Base-by-base conservation (phyloP, 176 grass and related monocot species). In the Ampelocalamus luodianensis region DNA sequence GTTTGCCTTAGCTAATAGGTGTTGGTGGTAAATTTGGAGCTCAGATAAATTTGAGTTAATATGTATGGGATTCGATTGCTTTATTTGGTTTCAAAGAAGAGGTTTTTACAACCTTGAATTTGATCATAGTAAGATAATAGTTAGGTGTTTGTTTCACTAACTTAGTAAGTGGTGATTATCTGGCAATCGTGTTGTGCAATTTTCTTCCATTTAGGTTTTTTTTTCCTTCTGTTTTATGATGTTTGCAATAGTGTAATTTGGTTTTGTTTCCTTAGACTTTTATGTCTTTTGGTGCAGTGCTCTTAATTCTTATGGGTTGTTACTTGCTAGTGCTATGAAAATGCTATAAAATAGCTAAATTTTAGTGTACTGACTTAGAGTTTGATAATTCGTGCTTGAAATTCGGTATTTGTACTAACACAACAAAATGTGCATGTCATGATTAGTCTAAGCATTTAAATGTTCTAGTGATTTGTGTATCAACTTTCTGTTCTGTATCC, bases 1-100 rank as follows among this genome's bases (percentile, higher is more conserved):
- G 1, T 65, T 70, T 72, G 12, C 36, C 32, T 72, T 72, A 74
- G 34, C 39, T 69, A 39, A 26, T 29, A 75, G 40, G 50, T 85
- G 10, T 42, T 81, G 59, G 27, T 38, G 24, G 27, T 42, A 68
- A 49, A 20, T 74, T 54, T 9, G 56, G 3, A 39, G 38, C 36
- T 62, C 6, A 3, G 36, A 70, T 62, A 17, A 48, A 81, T 44
- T 44, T 8, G 34, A 48, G 56, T 62, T 29, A 58, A 44, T 46
- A 34, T 61, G 37, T 23, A 64, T 63, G 22, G 40, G 20, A 74
- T 49, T 51, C 62, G 3, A 22, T 73, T 16, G 69, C 40, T 72
- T 83, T 73, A 62, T 78, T 43, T 84, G 46, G 48, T 72, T 84
- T 10, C 4, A 67, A 42, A 22, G 10, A 72, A 72, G 18, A 65